Evolutionary conservation across 78 protist species (phyloP), one percentile per base, ranked within the genome.

Genomic region (Dictyostelium capitatum): DNA sequence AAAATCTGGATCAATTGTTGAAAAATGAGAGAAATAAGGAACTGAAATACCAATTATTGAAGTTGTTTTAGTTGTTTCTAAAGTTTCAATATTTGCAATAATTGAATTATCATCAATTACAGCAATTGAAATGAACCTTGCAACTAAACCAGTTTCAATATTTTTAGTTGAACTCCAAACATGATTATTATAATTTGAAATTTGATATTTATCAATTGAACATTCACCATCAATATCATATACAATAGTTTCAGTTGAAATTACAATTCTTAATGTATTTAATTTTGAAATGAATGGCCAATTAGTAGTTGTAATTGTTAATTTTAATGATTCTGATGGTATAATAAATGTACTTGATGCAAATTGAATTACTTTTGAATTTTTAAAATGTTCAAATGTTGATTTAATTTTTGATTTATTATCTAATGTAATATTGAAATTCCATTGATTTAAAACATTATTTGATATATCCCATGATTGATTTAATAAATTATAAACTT

Each of bases 231-330:
- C 43, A 3, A 2, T 37, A 59, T 7, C 69, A 8, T 7, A 9
- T 3, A 7, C 3, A 3, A 59, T 59, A 3, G 69, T 59, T n/a
- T 59, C 30, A 0, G 69, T n/a, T 59, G 69, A 59, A 59, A 59
- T 19, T 59, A 59, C 69, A n/a, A 59, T 59, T 59, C 69, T 59
- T n/a, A 59, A 59, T 7, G 30, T 59, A 59, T 59, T 59, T n/a
- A 59, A 15, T n/a, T 59, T 59, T 59, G 69, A 59, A 17, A 17
- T 59, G 19, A 59, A 59, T 59, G 69, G 28, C 69, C 69, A 59
- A n/a, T 59, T 3, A 1, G 11, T 59, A 3, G 69, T 59, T 11
- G 19, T 15, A n/a, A 59, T 17, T 59, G 69, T n/a, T 59, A 59
- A n/a, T 59, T 59, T 59, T 59, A 59, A 15, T 15, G 69, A 59